Conservation (phyloP, 1,284 basidiomycete species). For the Puccinia polysora region DNA sequence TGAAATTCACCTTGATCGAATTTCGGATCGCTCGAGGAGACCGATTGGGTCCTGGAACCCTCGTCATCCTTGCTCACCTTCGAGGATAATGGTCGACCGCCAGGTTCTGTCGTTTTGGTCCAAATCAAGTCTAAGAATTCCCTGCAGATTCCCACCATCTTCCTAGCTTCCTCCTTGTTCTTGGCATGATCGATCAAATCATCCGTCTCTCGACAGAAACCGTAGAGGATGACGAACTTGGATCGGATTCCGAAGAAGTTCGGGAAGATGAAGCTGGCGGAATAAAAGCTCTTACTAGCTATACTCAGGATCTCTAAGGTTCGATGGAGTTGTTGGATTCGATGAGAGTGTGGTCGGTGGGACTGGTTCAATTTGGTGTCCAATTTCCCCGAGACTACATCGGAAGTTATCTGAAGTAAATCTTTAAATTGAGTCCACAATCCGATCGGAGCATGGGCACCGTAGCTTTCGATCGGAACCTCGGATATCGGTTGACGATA, state of each 20-base stretch:
- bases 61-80: background rate
- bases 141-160: constrained; percentile 45
- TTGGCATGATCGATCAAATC: constrained; percentile 51
- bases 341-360: background rate
- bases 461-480: background rate
- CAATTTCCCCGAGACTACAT: background rate
- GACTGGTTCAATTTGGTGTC: background rate
- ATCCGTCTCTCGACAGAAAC: constrained; percentile 51
- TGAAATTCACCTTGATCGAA: constrained; percentile 27
- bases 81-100: background rate
- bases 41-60: background rate
- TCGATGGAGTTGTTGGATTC: constrained; percentile 10
- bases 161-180: constrained; percentile 44
- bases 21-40: constrained; percentile 30
- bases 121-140: constrained; percentile 46
- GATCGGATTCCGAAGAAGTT: constrained; percentile 29
- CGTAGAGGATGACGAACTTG: constrained; percentile 45
- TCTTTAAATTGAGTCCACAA: constrained; percentile 6
- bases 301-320: constrained; percentile 43
- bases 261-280: constrained; percentile 46
- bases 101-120: constrained; percentile 4
- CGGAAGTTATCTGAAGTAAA: background rate
- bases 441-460: background rate
- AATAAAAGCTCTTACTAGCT: constrained; percentile 46
- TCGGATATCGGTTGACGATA: constrained; percentile 7